These are phyloP conservation scores for Calocera viscosa DNA, from an alignment of 768 basidiomycete species.

Conservation along the genomic window DNA sequence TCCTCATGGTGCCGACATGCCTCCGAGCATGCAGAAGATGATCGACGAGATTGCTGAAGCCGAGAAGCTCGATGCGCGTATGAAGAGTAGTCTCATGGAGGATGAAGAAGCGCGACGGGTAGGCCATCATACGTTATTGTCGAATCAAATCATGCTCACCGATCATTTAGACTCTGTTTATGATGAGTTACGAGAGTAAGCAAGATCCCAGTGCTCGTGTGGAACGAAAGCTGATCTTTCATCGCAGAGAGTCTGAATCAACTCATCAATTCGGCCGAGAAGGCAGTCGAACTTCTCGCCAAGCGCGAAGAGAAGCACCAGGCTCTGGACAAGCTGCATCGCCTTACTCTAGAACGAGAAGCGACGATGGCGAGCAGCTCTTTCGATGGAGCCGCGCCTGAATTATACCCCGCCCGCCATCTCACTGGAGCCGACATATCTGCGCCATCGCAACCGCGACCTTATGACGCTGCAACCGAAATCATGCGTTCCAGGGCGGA, in stretches of 20 bases:
- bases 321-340: background rate
- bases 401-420: background rate
- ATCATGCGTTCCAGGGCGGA: background rate
- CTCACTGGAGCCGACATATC: background rate
- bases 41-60: background rate
- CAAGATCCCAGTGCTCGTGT: background rate
- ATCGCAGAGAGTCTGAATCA: background rate
- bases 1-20: background rate
- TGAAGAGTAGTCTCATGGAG: background rate
- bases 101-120: background rate
- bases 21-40: background rate
- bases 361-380: background rate
- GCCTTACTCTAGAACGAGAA: background rate
- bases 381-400: background rate
- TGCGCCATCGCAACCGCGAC: background rate
- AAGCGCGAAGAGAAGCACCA: constrained; percentile 1
- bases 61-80: background rate
- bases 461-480: background rate
- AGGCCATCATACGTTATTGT: background rate
- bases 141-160: background rate
- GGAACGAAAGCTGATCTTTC: background rate
- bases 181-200: constrained; percentile 7
- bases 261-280: background rate
- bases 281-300: background rate
- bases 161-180: background rate